phyloP scores from a whole-genome alignment of 768 basidiomycete genomes.

The Asterophora lycoperdoides region DNA sequence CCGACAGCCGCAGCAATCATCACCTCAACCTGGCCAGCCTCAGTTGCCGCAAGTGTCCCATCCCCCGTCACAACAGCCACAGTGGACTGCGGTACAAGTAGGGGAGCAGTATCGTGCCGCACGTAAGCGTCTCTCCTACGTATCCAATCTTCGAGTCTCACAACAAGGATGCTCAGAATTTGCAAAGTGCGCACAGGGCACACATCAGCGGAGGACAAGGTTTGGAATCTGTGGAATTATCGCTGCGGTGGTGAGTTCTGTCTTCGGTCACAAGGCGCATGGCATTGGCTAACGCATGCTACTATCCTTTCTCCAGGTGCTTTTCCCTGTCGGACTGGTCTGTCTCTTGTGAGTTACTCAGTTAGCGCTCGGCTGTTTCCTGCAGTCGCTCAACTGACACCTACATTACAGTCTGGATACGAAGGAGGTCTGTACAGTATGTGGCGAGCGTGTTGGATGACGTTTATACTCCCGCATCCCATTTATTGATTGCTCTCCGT shows the following conservation, averaged over 20 bases:
- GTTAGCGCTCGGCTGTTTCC: neutral
- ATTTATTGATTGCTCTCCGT: no score
- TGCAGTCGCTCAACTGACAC: neutral
- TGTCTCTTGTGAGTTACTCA: slow-evolving; percentile 15
- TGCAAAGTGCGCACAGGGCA: slow-evolving; percentile 14
- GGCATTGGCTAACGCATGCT: no score
- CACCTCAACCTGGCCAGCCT: no score
- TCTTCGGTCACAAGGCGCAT: no score
- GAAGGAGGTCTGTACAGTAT: slow-evolving; percentile 10
- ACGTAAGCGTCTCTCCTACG: slow-evolving; percentile 2
- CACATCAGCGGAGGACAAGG: slow-evolving; percentile 8
- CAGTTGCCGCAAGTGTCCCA: neutral
- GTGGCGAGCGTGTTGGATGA: neutral
- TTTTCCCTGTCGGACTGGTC: slow-evolving; percentile 16
- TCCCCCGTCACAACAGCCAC: neutral
- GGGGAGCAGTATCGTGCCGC: slow-evolving; percentile 16
- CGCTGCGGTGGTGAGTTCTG: slow-evolving; percentile 11
- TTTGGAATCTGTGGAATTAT: slow-evolving; percentile 18
- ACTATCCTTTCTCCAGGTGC: slow-evolving; percentile 2
- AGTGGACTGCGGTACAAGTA: slow-evolving; percentile 5
- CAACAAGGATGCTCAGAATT: slow-evolving; percentile 3
- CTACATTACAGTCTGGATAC: slow-evolving; percentile 6
- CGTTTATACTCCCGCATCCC: neutral
- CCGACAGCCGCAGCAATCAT: no score
- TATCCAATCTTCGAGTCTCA: neutral